Conservation (phyloP, 805 yeast species). For the Kodamaea restingae region DNA sequence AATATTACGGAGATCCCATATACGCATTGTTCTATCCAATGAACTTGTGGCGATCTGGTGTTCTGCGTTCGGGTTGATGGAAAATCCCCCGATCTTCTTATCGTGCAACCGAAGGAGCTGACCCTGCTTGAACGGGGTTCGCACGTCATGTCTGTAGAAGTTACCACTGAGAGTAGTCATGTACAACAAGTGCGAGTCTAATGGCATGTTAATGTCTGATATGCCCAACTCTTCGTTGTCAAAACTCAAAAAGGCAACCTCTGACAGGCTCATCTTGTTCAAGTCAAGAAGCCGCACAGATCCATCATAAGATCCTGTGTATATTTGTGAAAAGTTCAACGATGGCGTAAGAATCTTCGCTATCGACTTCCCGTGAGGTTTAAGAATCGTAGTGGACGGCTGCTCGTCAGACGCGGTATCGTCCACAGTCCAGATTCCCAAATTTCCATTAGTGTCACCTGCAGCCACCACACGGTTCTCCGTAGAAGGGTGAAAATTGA, state of each 20-base stretch:
- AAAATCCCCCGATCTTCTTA: slow-evolving; percentile 88
- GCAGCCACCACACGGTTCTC: slow-evolving; percentile 65
- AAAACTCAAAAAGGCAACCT: slow-evolving; percentile 42
- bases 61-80: slow-evolving; percentile 64
- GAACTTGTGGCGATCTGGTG: slow-evolving; percentile 83
- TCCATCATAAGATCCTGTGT: slow-evolving; percentile 84
- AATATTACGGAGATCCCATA: slow-evolving; percentile 78
- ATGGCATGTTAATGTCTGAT: slow-evolving; percentile 59
- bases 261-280: slow-evolving; percentile 53
- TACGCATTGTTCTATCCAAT: slow-evolving; percentile 73
- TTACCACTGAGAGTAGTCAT: slow-evolving; percentile 79
- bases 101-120: slow-evolving; percentile 65
- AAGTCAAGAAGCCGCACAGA: slow-evolving; percentile 73
- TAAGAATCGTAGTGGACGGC: slow-evolving; percentile 59
- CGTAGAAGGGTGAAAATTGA: slow-evolving; percentile 71
- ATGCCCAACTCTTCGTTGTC: slow-evolving; percentile 55
- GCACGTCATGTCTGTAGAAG: slow-evolving; percentile 67
- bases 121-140: slow-evolving; percentile 38
- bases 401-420: slow-evolving; percentile 30
- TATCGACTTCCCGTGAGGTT: slow-evolving; percentile 73
- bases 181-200: slow-evolving; percentile 45
- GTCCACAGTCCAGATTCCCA: slow-evolving; percentile 86
- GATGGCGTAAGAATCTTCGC: slow-evolving; percentile 57
- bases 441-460: slow-evolving; percentile 84
- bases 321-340: slow-evolving; percentile 48